Base-by-base conservation (phyloP, 2,329 filamentous ascomycete genomes). In the Aspergillus sp. region DNA sequence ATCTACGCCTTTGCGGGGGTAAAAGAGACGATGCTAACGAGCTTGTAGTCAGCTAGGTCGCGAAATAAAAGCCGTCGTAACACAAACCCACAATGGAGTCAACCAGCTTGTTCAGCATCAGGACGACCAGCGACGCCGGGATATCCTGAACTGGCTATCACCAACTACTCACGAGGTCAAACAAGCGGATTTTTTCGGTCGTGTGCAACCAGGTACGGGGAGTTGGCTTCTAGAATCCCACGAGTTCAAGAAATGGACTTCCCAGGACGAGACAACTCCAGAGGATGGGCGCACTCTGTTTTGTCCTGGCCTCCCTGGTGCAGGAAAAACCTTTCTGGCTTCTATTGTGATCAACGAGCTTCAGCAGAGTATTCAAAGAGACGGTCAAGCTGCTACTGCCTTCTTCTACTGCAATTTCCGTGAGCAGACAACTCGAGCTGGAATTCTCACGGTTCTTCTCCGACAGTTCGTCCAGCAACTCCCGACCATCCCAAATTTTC, bases 361-460 rank as follows among this genome's bases (percentile, higher is more conserved):
- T 0, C 5, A 20, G 9, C 17, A 51, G 1, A 7, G n/a, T 19
- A 37, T 33, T 13, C 15, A 41, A 2, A 13, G 19, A 11, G 34
- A n/a, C 2, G 19, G 6, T 1, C 11, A 37, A 6, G 45, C 76
- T 0, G n/a, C 67, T 83, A n/a, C n/a, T 17, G 77, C 75, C 0
- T 83, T 77, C 24, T n/a, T 82, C 0, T 84, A 80, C 51, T 80
- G 74, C 66, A 77, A 79, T 52, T 81, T 77, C 58, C 66, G 66
- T n/a, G 56, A 73, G 0, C 69, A 80, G 15, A 79, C 82, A 47
- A 73, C 57, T 0, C 33, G 64, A 2, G n/a, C 68, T 0, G 39
- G 70, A 17, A 54, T 81, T 0, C 51, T 79, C 4, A 57, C 63
- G 0, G 75, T 64, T 48, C 45, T 81, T 0, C 48, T 79, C 3